Evolutionary conservation across 2,329 filamentous ascomycete genomes (phyloP), one percentile per base, ranked within the genome.

Genomic region (Neurospora sp.): DNA sequence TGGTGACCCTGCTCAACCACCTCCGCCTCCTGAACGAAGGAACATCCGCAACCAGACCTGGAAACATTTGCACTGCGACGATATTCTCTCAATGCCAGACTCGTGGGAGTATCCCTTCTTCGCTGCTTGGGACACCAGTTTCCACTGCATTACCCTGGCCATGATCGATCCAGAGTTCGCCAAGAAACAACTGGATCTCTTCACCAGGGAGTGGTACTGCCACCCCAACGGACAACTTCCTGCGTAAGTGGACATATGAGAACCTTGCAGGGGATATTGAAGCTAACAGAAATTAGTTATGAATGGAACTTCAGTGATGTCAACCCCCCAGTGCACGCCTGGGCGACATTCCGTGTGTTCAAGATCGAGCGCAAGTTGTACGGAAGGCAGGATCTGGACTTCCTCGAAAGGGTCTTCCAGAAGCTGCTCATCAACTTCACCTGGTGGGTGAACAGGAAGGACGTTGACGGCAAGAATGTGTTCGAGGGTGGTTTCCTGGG

Each of bases 51-150:
- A 98, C 78, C 83, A 88, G 43, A 89, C 96, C 72, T 98, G 96
- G 96, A 96, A 92, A 77, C 95, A 98, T 80, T 89, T 98, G 86
- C 87, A 97, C 80, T 88, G 97, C 75, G 96, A 98, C 74, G 95
- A 98, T 78, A 93, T 98, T 72, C 80, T 98, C 40, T 97, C 95
- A 0, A 97, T 98, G 95, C 96, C 95, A 0, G 95, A 98, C 79
- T 97, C 94, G 0, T 98, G 95, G 95, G 95, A 98, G 77, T 98
- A 98, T 76, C 95, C 95, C 0, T 98, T 97, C 83, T 97, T 97
- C 79, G 94, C 94, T 23, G 95, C 95, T 4, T 98, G 95, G 95
- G 95, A 98, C 79, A 95, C 92, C 69, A 95, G 94, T 5, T 98
- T 98, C 81, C 96, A 98, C 81, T 97, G 94, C 78, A 97, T 98